A percentile compares a stretch with the other conserved stretches of the same genome.
Evolutionary conservation across 192 early-diverging fungal genomes (phyloP).

Genomic region (Umbelopsis sp.): DNA sequence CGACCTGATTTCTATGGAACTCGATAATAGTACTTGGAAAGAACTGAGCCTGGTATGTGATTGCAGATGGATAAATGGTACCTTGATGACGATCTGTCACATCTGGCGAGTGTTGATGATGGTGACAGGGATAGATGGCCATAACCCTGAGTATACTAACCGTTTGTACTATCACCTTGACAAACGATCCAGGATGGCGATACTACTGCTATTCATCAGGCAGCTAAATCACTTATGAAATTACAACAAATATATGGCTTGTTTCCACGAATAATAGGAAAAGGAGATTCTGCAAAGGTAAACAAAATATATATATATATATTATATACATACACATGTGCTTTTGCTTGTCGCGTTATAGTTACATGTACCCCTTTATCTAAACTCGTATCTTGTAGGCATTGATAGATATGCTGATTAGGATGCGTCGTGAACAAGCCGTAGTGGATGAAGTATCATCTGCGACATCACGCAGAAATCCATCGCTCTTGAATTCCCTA

Average conservation of each 20-base stretch:
- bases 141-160: too few relatives aligned
- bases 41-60: constrained; percentile 68
- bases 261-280: constrained; percentile 89
- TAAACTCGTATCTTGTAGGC: neutral
- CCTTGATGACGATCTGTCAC: too few relatives aligned
- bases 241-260: constrained; percentile 86
- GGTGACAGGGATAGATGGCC: too few relatives aligned
- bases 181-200: constrained; percentile 70
- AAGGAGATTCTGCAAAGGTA: constrained; percentile 82
- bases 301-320: too few relatives aligned
- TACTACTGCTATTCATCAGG: constrained; percentile 68
- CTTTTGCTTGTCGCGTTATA: too few relatives aligned
- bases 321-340: too few relatives aligned
- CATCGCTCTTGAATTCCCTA: constrained; percentile 41
- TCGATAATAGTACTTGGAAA: constrained; percentile 74
- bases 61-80: neutral
- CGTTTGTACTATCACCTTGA: neutral
- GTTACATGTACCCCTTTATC: neutral
- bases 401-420: constrained; percentile 74
- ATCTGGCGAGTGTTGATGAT: too few relatives aligned
- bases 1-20: constrained; percentile 89
- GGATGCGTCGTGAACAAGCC: constrained; percentile 82
- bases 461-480: constrained; percentile 35
- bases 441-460: constrained; percentile 52
- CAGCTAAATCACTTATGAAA: constrained; percentile 85